These are phyloP conservation scores for Phialemoniopsis sp. DNA, from an alignment of 2,329 filamentous ascomycete species.

Conservation along the genomic window DNA sequence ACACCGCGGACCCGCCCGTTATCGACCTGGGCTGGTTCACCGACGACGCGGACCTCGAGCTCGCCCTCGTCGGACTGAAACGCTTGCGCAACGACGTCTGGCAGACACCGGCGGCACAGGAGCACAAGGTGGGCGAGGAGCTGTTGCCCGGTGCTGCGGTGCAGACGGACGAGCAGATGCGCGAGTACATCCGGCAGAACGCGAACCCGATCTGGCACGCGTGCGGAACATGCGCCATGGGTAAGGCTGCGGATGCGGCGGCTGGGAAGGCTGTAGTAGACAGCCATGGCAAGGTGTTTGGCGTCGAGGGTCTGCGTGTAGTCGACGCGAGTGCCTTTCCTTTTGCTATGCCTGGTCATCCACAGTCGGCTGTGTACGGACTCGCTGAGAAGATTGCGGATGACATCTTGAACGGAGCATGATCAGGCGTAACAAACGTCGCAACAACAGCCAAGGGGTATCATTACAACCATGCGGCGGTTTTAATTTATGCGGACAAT, in stretches of 20 bases:
- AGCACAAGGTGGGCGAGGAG: neutral
- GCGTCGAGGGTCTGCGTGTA: constrained; percentile 12
- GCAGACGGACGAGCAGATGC: neutral
- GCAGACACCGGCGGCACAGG: neutral
- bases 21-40: constrained; percentile 7
- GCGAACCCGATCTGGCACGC: constrained; percentile 15
- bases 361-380: constrained; percentile 12
- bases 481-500: too few species aligned
- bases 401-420: constrained; percentile 2
- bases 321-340: constrained; percentile 13
- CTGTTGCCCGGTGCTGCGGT: constrained; percentile 1
- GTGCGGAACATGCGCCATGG: constrained; percentile 24
- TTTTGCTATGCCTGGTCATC: constrained; percentile 12
- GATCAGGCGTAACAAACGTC: too few species aligned
- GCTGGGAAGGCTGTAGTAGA: constrained; percentile 11
- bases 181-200: neutral
- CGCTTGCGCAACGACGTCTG: neutral
- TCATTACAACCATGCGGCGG: too few species aligned
- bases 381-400: constrained; percentile 17
- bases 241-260: constrained; percentile 12
- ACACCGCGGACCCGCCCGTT: constrained; percentile 15
- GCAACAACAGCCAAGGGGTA: too few species aligned
- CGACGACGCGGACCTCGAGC: neutral
- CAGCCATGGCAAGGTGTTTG: constrained; percentile 10
- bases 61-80: neutral